Evolutionary conservation across 2,329 filamentous ascomycete species (phyloP).

Genomic region (Aspergillus carbonarius): DNA sequence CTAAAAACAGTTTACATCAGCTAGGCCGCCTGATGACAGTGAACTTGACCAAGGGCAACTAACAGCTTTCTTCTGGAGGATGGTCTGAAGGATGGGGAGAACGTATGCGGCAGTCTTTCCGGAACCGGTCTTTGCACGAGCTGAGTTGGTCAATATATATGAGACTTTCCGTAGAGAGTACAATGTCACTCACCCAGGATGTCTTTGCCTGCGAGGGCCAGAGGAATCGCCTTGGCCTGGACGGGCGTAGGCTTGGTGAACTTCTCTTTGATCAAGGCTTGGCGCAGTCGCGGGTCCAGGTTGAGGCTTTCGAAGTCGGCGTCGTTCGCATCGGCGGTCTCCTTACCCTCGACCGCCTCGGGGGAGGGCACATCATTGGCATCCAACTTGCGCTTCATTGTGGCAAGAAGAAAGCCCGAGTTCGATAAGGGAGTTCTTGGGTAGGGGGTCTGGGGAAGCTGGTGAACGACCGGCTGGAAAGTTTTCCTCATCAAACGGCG

Average conservation of each 20-base stretch:
- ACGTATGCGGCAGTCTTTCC: conserved; percentile 98
- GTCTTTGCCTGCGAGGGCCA: conserved; percentile 84
- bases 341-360: conserved; percentile 27
- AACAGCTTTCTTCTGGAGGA: conserved; percentile 75
- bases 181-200: conserved; percentile 58
- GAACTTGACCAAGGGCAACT: conserved; percentile 12
- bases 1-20: conserved; percentile 22
- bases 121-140: conserved; percentile 90
- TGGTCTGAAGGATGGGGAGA: conserved; percentile 80
- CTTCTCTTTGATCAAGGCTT: conserved; percentile 79
- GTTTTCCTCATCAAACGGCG: conserved; percentile 23
- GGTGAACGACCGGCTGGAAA: conserved; percentile 19
- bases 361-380: conserved; percentile 47
- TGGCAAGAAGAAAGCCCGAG: conserved; percentile 14
- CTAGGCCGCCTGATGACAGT: neutral
- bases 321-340: conserved; percentile 29
- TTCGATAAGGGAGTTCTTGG: neutral
- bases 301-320: conserved; percentile 71
- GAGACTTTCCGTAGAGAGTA: neutral
- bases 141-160: conserved; percentile 41
- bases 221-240: conserved; percentile 81
- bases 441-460: conserved; percentile 2
- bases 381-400: conserved; percentile 53
- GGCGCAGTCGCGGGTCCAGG: conserved; percentile 80
- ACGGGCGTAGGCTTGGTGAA: conserved; percentile 86